Evolutionary conservation across 2,329 filamentous ascomycete genomes (phyloP), one percentile per base, ranked within the genome.

Genomic region (Teratosphaeriaceae sp.): DNA sequence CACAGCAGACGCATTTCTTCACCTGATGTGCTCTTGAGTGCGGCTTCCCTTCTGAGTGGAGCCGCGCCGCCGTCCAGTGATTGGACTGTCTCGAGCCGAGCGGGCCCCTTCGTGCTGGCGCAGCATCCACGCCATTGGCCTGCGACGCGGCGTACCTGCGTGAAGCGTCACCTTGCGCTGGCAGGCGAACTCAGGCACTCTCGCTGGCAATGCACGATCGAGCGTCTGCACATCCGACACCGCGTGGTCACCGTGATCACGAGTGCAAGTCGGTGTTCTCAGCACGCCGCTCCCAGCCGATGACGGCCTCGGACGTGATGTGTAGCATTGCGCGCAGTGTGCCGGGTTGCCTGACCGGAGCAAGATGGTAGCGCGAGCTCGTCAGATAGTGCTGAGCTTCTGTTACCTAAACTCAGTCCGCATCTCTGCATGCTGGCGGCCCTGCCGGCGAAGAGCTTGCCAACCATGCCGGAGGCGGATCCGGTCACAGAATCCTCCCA

Each of bases 1-100:
- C 40, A 40, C 44, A 43, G 40, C 37, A 34, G 18, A 20, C 12
- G 16, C 20, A n/a, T 43, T 47, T n/a, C n/a, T n/a, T 44, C 45
- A 47, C 40, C 35, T 47, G 45, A 47, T 47, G 35, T 37, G 37
- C 21, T 11, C 38, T 24, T 40, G 38, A 24, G 41, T 47, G 45
- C 45, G 31, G 45, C 36, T 36, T 43, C n/a, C 35, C 44, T 26
- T 29, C 33, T 18, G 39, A 31, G 18, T 27, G 24, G 22, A 18
- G 31, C n/a, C n/a, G n/a, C n/a, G n/a, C n/a, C 21, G 40, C 29
- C 20, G 40, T 9, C 18, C 15, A 29, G 19, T 40, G 24, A 43
- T 47, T 47, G 40, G 44, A 19, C 21, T 36, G 39, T 33, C 44
- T 39, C 26, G 38, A 16, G 20, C 22, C n/a, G 18, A 20, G 16